Percentiles rank a stretch among this genome's conserved stretches.
These are phyloP conservation scores for Ogataea hybrid DNA, from an alignment of 1,139 yeast genomes.

Conservation along the genomic window DNA sequence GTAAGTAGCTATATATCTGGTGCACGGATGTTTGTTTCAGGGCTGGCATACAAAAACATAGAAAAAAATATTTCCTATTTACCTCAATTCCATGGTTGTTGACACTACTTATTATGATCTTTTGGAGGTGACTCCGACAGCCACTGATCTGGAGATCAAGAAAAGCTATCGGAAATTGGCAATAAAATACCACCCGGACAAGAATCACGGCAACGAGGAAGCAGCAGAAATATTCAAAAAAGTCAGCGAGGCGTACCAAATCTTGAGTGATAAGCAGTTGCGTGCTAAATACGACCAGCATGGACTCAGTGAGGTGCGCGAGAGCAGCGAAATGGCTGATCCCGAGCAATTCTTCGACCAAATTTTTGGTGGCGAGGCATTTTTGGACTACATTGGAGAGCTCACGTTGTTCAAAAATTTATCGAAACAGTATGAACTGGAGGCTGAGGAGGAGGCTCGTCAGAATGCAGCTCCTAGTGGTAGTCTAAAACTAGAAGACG, in stretches of 20 bases:
- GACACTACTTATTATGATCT: constrained; percentile 89
- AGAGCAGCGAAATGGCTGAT: constrained; percentile 26
- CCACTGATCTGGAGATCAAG: constrained; percentile 83
- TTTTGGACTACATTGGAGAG: constrained; percentile 77
- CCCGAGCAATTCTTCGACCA: constrained; percentile 43
- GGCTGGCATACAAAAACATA: background rate
- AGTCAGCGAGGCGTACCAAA: constrained; percentile 80
- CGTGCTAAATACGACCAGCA: constrained; percentile 76
- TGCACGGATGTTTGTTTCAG: constrained; percentile 1
- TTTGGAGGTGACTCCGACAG: constrained; percentile 63
- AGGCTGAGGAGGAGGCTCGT: constrained; percentile 41
- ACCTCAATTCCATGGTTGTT: constrained; percentile 62
- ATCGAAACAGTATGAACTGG: constrained; percentile 66
- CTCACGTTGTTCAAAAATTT: constrained; percentile 80
- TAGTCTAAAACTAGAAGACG: constrained; percentile 26
- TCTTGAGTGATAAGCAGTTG: constrained; percentile 69
- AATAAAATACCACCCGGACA: constrained; percentile 89
- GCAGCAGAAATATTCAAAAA: constrained; percentile 61
- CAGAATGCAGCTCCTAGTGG: constrained; percentile 18
- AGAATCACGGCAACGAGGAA: constrained; percentile 81
- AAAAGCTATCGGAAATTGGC: constrained; percentile 93
- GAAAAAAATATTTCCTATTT: constrained; percentile 4
- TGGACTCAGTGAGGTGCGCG: constrained; percentile 64
- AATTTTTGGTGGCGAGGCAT: constrained; percentile 72
- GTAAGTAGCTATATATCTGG: constrained; percentile 16